Evolutionary conservation across 306 rosid genomes (phyloP).

Genomic region (Lablab purpureus): DNA sequence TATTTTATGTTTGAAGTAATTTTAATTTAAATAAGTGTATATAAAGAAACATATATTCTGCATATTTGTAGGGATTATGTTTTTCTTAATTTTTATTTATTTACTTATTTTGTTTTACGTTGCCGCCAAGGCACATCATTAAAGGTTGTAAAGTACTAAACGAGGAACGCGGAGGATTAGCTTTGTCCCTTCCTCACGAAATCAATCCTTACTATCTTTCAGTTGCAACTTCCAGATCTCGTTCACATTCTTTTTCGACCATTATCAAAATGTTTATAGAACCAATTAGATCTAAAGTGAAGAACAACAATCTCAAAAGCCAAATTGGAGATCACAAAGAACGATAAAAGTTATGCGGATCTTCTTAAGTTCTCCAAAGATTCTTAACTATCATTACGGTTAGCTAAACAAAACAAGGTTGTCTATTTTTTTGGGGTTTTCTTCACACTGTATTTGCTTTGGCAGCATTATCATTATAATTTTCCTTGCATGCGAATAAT

Average conservation of each 20-base stretch:
- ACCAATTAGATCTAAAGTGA: background rate
- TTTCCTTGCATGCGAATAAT: background rate
- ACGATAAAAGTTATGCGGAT: background rate
- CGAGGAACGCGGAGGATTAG: background rate
- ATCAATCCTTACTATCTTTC: background rate
- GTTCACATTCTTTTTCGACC: constrained; percentile 39
- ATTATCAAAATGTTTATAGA: background rate
- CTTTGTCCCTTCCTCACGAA: constrained; percentile 26
- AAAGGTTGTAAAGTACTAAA: constrained; percentile 32
- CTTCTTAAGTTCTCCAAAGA: background rate
- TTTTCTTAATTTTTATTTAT: too few species aligned
- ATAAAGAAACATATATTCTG: too few species aligned
- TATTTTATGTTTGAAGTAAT: too few species aligned
- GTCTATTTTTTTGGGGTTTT: background rate
- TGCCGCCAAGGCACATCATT: background rate
- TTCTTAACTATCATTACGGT: background rate
- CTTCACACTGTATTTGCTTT: background rate
- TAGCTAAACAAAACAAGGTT: background rate
- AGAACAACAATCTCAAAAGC: background rate
- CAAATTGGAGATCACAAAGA: background rate
- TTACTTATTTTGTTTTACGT: background rate
- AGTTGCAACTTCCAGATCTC: constrained; percentile 15
- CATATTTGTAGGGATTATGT: too few species aligned
- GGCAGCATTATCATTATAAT: background rate
- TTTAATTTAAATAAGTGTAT: too few species aligned